These are phyloP conservation scores for Wickerhamomyces mucosus DNA, from an alignment of 805 yeast genomes.

Conservation along the genomic window DNA sequence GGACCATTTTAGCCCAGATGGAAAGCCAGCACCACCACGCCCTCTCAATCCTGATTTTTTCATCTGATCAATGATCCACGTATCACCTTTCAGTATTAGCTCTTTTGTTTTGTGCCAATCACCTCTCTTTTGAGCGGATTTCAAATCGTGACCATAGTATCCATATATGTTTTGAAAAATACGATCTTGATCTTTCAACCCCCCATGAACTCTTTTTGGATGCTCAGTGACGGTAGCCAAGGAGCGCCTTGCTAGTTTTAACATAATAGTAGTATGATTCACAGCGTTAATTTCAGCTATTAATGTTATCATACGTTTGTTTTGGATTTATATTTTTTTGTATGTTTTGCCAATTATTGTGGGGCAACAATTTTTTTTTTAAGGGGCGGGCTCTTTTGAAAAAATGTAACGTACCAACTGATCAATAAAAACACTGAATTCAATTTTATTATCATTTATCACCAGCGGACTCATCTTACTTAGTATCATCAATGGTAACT, in stretches of 20 bases:
- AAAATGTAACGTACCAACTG: no score
- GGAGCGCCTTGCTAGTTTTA: no score
- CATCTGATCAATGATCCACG: slow-evolving; percentile 84
- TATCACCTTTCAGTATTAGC: slow-evolving; percentile 71
- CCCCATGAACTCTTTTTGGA: slow-evolving; percentile 56
- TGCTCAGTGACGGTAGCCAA: slow-evolving; percentile 36
- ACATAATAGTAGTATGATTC: no score
- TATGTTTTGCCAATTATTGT: no score
- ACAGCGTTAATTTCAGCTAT: no score
- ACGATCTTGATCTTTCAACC: slow-evolving; percentile 73
- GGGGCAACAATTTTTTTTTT: no score
- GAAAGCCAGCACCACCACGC: slow-evolving; percentile 93
- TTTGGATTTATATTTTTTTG: no score
- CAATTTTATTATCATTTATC: no score
- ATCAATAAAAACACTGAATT: no score
- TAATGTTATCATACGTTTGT: no score
- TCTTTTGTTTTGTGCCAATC: slow-evolving; percentile 93
- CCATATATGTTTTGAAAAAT: slow-evolving; percentile 80
- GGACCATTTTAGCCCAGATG: slow-evolving; percentile 86
- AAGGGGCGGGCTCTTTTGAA: no score
- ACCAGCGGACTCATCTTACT: no score
- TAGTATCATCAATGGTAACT: slow-evolving; percentile 5
- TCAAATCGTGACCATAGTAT: slow-evolving; percentile 65
- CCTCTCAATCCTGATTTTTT: slow-evolving; percentile 82
- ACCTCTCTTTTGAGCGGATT: slow-evolving; percentile 69